Base-by-base conservation (phyloP, 441 rosid species). In the Erodium texanum region DNA sequence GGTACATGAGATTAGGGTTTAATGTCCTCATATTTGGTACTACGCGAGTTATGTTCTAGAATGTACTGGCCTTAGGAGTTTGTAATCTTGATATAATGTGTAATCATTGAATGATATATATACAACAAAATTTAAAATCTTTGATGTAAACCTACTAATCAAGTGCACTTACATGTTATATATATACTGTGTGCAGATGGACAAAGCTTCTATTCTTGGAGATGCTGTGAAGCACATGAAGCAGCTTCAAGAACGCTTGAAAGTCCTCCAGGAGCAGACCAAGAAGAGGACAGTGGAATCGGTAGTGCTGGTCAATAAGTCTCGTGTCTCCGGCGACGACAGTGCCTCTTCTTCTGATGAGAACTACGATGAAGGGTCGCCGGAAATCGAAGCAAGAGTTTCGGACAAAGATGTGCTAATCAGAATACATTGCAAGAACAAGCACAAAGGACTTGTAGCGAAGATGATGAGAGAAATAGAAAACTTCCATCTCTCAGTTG, bases 331-430 rank as follows among this genome's bases (percentile, higher is more conserved):
- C 29, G 4, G 1, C 29, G 29, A 27, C 29, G 29, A 27, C 29
- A 4, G 4, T 27, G 29, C 29, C 29, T 27, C 29, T 27, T 27
- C 29, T 27, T 27, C 29, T 27, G 83, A 80, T 54, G 88, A 68
- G 34, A 76, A 78, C 74, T 73, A 69, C 7, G 82, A 73, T 29
- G 80, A 45, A 66, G 64, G 75, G 0, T 80, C 87, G 24, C 97
- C 96, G 0, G 89, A 89, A 76, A 89, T 93, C 12, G 98, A 93
- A 82, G 97, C 92, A 0, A 80, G 84, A 71, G 81, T 81, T 36
- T 82, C 86, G 0, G 94, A 80, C 19, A 79, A 75, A 27, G 92
- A 89, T 65, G 82, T 93, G 22, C 83, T 93, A 2, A 80, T 93
- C 59, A 82, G 88, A 66, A 79, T 93, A 73, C 92, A 87, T 19